Evolutionary conservation across 2,329 filamentous ascomycete species (phyloP).

Genomic region (Calonectria montana): DNA sequence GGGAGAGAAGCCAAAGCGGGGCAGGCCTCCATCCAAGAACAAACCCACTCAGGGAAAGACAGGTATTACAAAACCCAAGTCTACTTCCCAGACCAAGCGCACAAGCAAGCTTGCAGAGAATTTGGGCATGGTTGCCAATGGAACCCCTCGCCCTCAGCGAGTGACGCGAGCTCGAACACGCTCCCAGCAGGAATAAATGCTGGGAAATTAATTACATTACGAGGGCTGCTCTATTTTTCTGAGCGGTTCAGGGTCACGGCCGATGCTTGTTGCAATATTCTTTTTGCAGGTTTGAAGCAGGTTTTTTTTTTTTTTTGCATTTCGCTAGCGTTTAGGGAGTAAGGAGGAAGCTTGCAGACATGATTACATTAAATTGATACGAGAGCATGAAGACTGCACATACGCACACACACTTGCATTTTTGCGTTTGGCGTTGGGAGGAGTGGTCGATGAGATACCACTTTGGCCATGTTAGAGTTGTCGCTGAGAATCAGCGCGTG

Average conservation of each 20-base stretch:
- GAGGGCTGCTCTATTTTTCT: neutral
- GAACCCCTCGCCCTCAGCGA: conserved; percentile 48
- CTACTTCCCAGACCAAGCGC: conserved; percentile 40
- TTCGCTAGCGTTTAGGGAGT: conserved; percentile 1
- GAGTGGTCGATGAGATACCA: conserved; percentile 35
- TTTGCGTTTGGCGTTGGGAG: conserved; percentile 36
- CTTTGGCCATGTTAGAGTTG: conserved; percentile 23
- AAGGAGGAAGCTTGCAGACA: neutral
- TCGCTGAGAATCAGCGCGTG: conserved; percentile 2
- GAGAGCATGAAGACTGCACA: conserved; percentile 24
- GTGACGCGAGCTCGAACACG: conserved; percentile 46
- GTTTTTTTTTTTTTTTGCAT: neutral
- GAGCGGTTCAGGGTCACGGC: neutral
- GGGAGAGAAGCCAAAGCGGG: conserved; percentile 40
- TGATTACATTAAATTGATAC: conserved; percentile 22
- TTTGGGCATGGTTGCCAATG: conserved; percentile 49
- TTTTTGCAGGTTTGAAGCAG: conserved; percentile 2
- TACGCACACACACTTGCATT: conserved; percentile 17
- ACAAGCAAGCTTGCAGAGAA: conserved; percentile 44
- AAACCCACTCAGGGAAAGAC: conserved; percentile 40
- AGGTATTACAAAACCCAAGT: conserved; percentile 46
- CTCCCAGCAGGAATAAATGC: conserved; percentile 34
- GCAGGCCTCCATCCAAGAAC: conserved; percentile 34
- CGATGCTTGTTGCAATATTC: neutral
- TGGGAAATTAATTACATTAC: neutral